Base-by-base conservation (phyloP, 2,329 filamentous ascomycete genomes). In the Akanthomyces uredinophilus region DNA sequence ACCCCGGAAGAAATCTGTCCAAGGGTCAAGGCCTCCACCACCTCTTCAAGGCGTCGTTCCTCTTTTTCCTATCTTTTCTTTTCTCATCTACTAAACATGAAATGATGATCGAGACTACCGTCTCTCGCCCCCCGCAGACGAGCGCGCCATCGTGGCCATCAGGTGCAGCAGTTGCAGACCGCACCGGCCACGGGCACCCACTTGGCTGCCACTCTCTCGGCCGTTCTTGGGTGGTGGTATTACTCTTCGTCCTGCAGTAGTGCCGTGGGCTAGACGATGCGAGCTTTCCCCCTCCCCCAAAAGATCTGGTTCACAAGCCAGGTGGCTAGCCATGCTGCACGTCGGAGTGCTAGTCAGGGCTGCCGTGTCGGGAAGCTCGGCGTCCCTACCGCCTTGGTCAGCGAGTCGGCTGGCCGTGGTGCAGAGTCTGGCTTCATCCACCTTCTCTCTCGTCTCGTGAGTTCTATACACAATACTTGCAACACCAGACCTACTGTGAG, bases 181-280 rank as follows among this genome's bases (percentile, higher is more conserved):
- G 54, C 54, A 47, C 54, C 54, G 54, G 54, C 54, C 41, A 56
- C 24, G 16, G 32, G 47, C 41, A 47, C 54, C 54, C 54, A 56
- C 54, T 56, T 47, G 18, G 27, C 41, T 37, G 43, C 24, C 24
- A 20, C 20, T 37, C 32, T 56, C 41, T 56, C 39, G 27, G 20
- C n/a, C 18, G 3, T 8, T 18, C 27, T 29, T n/a, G n/a, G 35
- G 18, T 44, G n/a, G 14, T 39, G 13, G 16, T 44, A 54, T 29
- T 54, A 29, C 22, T 27, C 35, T 43, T 54, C 47, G 11, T 22
- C 44, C 44, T 47, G 44, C 44, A 47, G 50, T 22, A 39, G 29
- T 51, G 10, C 8, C 8, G 16, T 18, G 16, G 51, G 20, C 51
- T 18, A 46, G 41, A 46, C 1, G 24, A 46, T 47, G 27, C 41